phyloP scores from a whole-genome alignment of 345 rosid species.

The Acer negundo region DNA sequence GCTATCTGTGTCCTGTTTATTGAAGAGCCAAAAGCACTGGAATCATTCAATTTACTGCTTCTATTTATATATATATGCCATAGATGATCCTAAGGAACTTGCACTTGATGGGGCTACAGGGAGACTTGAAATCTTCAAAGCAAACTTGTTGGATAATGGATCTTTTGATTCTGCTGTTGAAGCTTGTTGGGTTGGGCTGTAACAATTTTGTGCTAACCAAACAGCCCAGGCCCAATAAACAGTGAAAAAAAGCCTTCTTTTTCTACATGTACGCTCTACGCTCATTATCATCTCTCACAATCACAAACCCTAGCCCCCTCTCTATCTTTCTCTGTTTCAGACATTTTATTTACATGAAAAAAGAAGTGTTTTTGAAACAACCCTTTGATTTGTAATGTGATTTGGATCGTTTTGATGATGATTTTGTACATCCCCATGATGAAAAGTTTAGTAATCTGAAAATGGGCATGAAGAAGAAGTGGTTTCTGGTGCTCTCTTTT shows the following conservation, averaged over 20 bases:
- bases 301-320: background rate
- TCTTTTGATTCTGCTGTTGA: slow-evolving; percentile 32
- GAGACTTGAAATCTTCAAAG: slow-evolving; percentile 35
- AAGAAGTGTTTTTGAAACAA: background rate
- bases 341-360: background rate
- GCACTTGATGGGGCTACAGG: slow-evolving; percentile 46
- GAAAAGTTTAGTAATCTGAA: slow-evolving; percentile 42
- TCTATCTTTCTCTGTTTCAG: too few relatives aligned
- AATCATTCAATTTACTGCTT: too few relatives aligned
- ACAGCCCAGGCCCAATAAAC: too few relatives aligned
- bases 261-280: background rate
- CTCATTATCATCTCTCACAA: background rate
- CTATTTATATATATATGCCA: too few relatives aligned
- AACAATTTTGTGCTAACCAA: too few relatives aligned
- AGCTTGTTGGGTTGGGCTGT: slow-evolving; percentile 18
- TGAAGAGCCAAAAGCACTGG: too few relatives aligned
- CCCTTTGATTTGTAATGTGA: background rate
- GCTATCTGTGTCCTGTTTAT: slow-evolving; percentile 27
- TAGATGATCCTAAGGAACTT: slow-evolving; percentile 3
- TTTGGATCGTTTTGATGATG: background rate
- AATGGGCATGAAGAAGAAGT: slow-evolving; percentile 7
- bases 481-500: slow-evolving; percentile 26
- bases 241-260: too few relatives aligned
- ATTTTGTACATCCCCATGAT: slow-evolving; percentile 29
- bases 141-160: slow-evolving; percentile 33